phyloP scores from a whole-genome alignment of 208 protist genomes.

The Acanthamoeba lenticulata region DNA sequence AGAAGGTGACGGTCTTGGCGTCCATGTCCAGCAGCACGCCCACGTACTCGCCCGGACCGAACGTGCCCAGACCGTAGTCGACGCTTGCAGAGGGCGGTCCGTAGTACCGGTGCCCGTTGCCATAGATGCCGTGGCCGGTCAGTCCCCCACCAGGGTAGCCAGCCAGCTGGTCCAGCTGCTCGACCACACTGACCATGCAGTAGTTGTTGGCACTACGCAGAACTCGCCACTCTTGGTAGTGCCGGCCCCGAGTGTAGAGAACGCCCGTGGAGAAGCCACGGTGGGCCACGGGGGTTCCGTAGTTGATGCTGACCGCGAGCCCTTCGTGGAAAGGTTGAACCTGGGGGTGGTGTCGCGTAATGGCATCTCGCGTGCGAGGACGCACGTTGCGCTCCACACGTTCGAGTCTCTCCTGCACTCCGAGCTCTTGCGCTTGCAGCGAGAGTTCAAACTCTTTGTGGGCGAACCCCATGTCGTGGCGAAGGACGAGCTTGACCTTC shows the following conservation, averaged over 20 bases:
- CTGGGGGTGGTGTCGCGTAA: no score
- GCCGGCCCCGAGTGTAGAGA: neutral
- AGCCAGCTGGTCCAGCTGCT: neutral
- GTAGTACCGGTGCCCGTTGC: neutral
- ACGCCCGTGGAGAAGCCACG: neutral
- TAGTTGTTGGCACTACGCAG: neutral
- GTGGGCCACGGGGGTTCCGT: no score
- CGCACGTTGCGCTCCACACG: no score
- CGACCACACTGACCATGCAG: neutral
- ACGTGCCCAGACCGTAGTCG: neutral
- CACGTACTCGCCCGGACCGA: neutral
- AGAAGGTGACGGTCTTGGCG: neutral
- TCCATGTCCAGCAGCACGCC: slow-evolving; percentile 19
- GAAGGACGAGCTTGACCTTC: no score
- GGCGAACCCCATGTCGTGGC: no score
- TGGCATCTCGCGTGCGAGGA: no score
- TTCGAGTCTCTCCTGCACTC: no score
- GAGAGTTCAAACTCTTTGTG: no score
- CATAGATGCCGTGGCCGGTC: neutral
- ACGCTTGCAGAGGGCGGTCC: neutral
- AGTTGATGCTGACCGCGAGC: no score
- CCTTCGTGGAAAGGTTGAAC: no score
- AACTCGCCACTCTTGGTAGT: neutral
- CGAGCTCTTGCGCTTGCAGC: no score
- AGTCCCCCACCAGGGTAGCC: neutral